Conservation (phyloP, 2,329 filamentous ascomycete species). For the Ramularia endophylla region DNA sequence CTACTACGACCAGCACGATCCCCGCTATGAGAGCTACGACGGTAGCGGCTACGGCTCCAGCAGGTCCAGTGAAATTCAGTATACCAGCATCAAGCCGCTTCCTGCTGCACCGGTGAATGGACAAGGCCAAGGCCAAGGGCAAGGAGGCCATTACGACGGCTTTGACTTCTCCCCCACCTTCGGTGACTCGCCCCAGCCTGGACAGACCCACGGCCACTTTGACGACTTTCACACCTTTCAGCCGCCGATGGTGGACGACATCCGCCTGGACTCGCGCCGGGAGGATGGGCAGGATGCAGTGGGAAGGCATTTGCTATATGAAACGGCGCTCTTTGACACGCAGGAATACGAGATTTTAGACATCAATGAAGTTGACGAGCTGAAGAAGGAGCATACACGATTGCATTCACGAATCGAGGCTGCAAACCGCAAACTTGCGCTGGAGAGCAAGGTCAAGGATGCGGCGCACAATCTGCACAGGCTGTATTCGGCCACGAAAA, state of each 20-base stretch:
- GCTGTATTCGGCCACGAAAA: constrained; percentile 62
- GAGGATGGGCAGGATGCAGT: constrained; percentile 49
- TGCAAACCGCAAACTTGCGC: constrained; percentile 71
- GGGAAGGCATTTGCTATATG: constrained; percentile 83
- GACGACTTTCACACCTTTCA: constrained; percentile 18
- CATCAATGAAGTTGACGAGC: constrained; percentile 80
- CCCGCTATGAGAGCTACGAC: constrained; percentile 25
- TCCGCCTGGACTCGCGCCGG: constrained; percentile 23
- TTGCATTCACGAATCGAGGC: constrained; percentile 74
- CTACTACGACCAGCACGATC: constrained; percentile 17
- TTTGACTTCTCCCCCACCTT: constrained; percentile 19
- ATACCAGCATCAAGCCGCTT: constrained; percentile 6
- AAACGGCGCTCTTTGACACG: constrained; percentile 88
- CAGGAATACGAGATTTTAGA: constrained; percentile 78
- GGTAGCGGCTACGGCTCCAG: constrained; percentile 20
- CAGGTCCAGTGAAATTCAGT: constrained; percentile 9
- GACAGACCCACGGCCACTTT: constrained; percentile 12
- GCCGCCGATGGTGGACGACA: constrained; percentile 21
- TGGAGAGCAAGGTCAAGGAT: constrained; percentile 92
- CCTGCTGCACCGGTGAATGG: constrained; percentile 11
- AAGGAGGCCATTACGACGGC: constrained; percentile 16
- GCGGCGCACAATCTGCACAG: constrained; percentile 81
- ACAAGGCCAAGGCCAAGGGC: too few species aligned
- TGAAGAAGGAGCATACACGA: constrained; percentile 79
- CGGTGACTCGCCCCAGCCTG: constrained; percentile 8